These are phyloP conservation scores for Silene noctiflora DNA, from an alignment of 179 eudicot species.

Conservation along the genomic window DNA sequence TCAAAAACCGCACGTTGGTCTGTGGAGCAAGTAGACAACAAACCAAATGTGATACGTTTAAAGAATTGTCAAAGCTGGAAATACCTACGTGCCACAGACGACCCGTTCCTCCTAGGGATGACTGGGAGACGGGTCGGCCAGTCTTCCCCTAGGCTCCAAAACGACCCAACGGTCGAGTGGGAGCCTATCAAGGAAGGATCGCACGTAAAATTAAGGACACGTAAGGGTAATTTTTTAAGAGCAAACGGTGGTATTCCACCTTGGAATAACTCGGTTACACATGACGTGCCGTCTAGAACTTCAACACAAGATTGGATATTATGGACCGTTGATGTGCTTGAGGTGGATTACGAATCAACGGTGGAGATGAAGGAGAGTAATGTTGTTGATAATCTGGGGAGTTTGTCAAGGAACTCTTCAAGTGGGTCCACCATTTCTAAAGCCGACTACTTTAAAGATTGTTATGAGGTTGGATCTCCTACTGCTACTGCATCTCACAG, in stretches of 20 bases:
- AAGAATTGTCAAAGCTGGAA: slow-evolving; percentile 28
- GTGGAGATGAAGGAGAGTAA: background rate
- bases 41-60: slow-evolving; percentile 31
- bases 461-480: slow-evolving; percentile 20
- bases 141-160: slow-evolving; percentile 24
- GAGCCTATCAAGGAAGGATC: slow-evolving; percentile 37
- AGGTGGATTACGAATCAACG: slow-evolving; percentile 22
- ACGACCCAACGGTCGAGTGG: slow-evolving; percentile 35
- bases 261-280: slow-evolving; percentile 40
- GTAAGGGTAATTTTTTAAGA: slow-evolving; percentile 29
- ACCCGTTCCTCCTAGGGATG: slow-evolving; percentile 33
- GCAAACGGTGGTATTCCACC: slow-evolving; percentile 39
- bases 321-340: slow-evolving; percentile 39
- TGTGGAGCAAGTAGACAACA: slow-evolving; percentile 38
- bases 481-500: slow-evolving; percentile 16
- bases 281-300: slow-evolving; percentile 31
- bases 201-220: slow-evolving; percentile 26
- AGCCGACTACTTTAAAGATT: slow-evolving; percentile 8
- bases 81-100: slow-evolving; percentile 31
- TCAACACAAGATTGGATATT: slow-evolving; percentile 31
- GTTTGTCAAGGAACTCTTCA: slow-evolving; percentile 20
- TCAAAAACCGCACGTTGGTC: slow-evolving; percentile 44
- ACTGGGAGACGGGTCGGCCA: slow-evolving; percentile 33
- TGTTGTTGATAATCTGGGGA: slow-evolving; percentile 8
- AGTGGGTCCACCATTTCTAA: background rate